Percentiles rank a stretch among this genome's conserved stretches.
phyloP scores from a whole-genome alignment of 805 yeast genomes.

The Candida maesae region DNA sequence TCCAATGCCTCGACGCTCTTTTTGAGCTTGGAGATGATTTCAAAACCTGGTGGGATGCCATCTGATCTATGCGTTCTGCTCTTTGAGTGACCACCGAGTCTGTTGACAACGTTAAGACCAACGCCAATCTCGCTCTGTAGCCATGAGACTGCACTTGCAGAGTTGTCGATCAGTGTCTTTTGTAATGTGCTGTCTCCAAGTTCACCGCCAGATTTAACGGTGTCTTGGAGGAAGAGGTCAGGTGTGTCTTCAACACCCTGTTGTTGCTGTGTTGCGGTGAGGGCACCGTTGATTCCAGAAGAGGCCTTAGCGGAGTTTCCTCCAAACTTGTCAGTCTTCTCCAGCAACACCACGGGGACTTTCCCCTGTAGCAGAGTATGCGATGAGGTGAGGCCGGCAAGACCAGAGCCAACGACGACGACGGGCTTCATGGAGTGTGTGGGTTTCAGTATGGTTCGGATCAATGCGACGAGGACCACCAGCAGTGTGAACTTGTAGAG shows the following conservation, averaged over 20 bases:
- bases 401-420: constrained; percentile 78
- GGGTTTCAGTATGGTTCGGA: neutral
- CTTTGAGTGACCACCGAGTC: constrained; percentile 78
- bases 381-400: constrained; percentile 73
- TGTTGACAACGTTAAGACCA: constrained; percentile 64
- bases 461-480: neutral
- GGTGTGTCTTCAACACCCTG: constrained; percentile 51
- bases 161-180: constrained; percentile 54
- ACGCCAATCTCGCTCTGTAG: constrained; percentile 57
- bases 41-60: constrained; percentile 56
- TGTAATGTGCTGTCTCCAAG: constrained; percentile 58
- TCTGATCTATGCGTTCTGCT: constrained; percentile 81
- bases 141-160: constrained; percentile 71
- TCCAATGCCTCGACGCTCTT: constrained; percentile 33
- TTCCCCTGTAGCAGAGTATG: constrained; percentile 41
- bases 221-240: constrained; percentile 59
- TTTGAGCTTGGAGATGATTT: constrained; percentile 45
- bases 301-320: constrained; percentile 62
- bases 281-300: constrained; percentile 68
- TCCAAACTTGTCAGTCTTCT: constrained; percentile 46
- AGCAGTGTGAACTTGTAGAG: neutral
- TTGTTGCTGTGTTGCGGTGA: constrained; percentile 55
- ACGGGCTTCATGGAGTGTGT: constrained; percentile 14
- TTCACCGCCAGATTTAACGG: constrained; percentile 60
- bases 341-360: constrained; percentile 42